Conservation (phyloP, 106 monocot genomes). For the Amphibolis antarctica region DNA sequence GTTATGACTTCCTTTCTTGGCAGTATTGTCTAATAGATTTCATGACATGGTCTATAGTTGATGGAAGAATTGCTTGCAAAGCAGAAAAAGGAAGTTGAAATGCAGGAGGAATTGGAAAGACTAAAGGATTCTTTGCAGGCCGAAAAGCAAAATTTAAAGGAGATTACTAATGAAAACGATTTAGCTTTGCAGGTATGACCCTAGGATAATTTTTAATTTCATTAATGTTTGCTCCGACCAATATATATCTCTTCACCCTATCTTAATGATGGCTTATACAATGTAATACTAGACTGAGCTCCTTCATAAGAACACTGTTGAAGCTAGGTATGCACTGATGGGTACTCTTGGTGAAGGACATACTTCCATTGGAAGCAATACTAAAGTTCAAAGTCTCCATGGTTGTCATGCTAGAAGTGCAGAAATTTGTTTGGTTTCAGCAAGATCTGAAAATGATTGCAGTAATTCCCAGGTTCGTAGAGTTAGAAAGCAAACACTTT, state of each 20-base stretch:
- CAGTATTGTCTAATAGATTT: neutral
- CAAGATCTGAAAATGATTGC: neutral
- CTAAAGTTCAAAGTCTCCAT: too few species aligned
- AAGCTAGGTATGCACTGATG: too few species aligned
- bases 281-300: neutral
- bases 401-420: neutral
- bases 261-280: neutral
- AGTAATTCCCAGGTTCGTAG: neutral
- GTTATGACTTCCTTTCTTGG: neutral
- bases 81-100: constrained; percentile 55
- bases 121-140: constrained; percentile 59
- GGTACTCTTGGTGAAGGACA: too few species aligned
- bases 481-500: neutral
- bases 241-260: neutral
- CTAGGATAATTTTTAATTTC: neutral
- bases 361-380: too few species aligned
- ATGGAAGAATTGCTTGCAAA: constrained; percentile 60
- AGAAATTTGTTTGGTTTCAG: neutral
- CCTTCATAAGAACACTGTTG: too few species aligned
- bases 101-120: constrained; percentile 67
- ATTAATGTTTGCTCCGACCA: neutral
- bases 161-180: constrained; percentile 59
- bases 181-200: constrained; percentile 62
- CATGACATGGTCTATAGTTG: constrained; percentile 34
- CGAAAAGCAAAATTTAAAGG: constrained; percentile 47